These are phyloP conservation scores for Sordariomycetes sp. DNA, from an alignment of 2,329 filamentous ascomycete species.

Conservation along the genomic window DNA sequence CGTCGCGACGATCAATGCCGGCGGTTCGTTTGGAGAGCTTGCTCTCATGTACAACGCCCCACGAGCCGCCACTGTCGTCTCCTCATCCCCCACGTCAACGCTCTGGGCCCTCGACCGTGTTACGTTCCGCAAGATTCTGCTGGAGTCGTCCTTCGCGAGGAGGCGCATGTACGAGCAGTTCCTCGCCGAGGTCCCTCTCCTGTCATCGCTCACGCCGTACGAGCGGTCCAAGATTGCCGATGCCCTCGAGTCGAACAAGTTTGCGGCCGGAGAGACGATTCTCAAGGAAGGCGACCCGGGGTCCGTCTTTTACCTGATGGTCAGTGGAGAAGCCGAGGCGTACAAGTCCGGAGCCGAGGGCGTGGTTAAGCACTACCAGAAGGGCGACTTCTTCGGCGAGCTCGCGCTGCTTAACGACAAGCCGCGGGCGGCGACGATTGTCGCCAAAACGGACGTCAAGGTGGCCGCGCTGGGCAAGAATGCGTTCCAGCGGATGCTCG, in stretches of 20 bases:
- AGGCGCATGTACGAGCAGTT: slow-evolving; percentile 96
- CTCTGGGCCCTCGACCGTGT: slow-evolving; percentile 92
- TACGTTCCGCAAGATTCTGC: slow-evolving; percentile 93
- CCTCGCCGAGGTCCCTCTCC: slow-evolving; percentile 81
- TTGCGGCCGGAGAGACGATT: slow-evolving; percentile 64
- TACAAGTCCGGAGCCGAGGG: slow-evolving; percentile 62
- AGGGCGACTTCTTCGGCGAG: slow-evolving; percentile 96
- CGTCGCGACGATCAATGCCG: slow-evolving; percentile 70
- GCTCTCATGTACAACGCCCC: slow-evolving; percentile 98
- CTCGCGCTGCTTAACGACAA: slow-evolving; percentile 87
- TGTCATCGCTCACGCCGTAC: slow-evolving; percentile 74
- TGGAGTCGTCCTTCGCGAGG: slow-evolving; percentile 95
- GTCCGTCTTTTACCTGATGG: slow-evolving; percentile 82
- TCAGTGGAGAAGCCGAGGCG: slow-evolving; percentile 75
- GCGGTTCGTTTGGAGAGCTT: slow-evolving; percentile 90
- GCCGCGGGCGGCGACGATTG: slow-evolving; percentile 78
- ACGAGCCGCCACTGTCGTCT: slow-evolving; percentile 85
- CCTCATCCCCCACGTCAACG: slow-evolving; percentile 62
- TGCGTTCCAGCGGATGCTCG: slow-evolving; percentile 85
- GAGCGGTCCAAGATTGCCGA: slow-evolving; percentile 97
- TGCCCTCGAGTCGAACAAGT: slow-evolving; percentile 84
- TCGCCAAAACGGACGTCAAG: slow-evolving; percentile 78
- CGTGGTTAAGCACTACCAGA: slow-evolving; percentile 68
- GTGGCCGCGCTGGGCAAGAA: slow-evolving; percentile 86
- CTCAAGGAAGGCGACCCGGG: slow-evolving; percentile 88